phyloP scores from a whole-genome alignment of 768 basidiomycete genomes.

The Russula ochroleuca region DNA sequence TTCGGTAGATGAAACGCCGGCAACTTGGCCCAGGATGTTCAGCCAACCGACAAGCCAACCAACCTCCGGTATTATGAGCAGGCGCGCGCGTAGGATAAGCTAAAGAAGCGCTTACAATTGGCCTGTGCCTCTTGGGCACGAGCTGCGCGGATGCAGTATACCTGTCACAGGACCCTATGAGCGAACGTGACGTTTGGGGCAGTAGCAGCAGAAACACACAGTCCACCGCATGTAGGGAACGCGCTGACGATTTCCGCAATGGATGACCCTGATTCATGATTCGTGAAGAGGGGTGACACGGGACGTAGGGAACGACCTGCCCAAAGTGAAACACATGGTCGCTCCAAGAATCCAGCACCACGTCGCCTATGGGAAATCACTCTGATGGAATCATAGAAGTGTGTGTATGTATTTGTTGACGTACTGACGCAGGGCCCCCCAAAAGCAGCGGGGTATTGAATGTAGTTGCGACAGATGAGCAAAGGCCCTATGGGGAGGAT shows the following conservation, averaged over 20 bases:
- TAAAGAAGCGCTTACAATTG: slow-evolving; percentile 43
- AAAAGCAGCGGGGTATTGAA: slow-evolving; percentile 69
- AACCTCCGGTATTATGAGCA: slow-evolving; percentile 37
- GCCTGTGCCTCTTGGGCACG: slow-evolving; percentile 58
- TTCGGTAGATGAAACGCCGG: slow-evolving; percentile 82
- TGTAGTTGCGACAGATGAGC: slow-evolving; percentile 72
- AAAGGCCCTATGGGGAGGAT: slow-evolving; percentile 50
- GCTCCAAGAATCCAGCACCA: slow-evolving; percentile 78
- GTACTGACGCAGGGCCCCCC: slow-evolving; percentile 65
- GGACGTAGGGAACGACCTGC: slow-evolving; percentile 24
- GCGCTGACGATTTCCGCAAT: slow-evolving; percentile 78
- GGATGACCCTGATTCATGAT: slow-evolving; percentile 41
- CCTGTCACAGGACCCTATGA: slow-evolving; percentile 35
- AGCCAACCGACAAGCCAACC: slow-evolving; percentile 83
- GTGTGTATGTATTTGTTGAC: slow-evolving; percentile 24
- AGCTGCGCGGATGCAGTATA: slow-evolving; percentile 81
- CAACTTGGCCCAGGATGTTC: slow-evolving; percentile 79
- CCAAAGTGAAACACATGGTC: slow-evolving; percentile 69
- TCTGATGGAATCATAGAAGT: neutral
- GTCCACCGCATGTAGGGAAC: slow-evolving; percentile 68
- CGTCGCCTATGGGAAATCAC: slow-evolving; percentile 39
- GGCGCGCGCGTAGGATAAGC: neutral
- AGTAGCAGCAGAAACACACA: slow-evolving; percentile 40
- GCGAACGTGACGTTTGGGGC: neutral
- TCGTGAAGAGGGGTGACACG: neutral